These are phyloP conservation scores for Aspergillus sparsus DNA, from an alignment of 495 filamentous ascomycete genomes.

Conservation along the genomic window DNA sequence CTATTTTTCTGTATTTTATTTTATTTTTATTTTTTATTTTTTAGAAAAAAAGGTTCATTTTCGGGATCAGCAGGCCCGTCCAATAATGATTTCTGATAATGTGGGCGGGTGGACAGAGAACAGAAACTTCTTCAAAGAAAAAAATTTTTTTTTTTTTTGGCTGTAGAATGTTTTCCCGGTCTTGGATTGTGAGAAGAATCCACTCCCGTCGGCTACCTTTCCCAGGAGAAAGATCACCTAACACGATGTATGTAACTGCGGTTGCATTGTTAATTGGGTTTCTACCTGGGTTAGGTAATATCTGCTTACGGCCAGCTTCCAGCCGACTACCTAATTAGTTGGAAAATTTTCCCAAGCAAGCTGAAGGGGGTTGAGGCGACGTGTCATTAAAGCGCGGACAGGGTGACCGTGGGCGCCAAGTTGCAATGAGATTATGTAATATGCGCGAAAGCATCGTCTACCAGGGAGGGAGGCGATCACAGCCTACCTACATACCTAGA, in stretches of 20 bases:
- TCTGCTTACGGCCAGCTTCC: too few relatives aligned
- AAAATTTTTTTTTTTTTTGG: background rate
- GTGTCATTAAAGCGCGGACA: conserved; percentile 9
- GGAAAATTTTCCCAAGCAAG: background rate
- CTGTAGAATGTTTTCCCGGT: conserved; percentile 15
- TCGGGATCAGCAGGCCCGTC: conserved; percentile 5
- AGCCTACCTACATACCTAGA: background rate
- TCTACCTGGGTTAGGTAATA: too few relatives aligned
- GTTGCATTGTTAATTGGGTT: too few relatives aligned
- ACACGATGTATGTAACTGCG: too few relatives aligned
- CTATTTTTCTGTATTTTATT: too few relatives aligned
- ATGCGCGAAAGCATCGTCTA: background rate
- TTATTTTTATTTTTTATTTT: too few relatives aligned
- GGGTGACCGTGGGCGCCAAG: conserved; percentile 5
- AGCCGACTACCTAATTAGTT: too few relatives aligned
- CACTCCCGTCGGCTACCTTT: conserved; percentile 3
- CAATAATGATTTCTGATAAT: background rate
- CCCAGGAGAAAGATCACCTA: too few relatives aligned
- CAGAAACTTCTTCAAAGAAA: conserved; percentile 1
- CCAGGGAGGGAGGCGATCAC: too few relatives aligned
- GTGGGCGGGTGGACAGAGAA: background rate
- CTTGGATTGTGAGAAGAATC: background rate
- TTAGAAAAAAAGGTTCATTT: background rate
- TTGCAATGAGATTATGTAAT: background rate
- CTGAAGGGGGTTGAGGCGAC: background rate